phyloP scores from a whole-genome alignment of 306 rosid species.

The Corylus heterophylla region DNA sequence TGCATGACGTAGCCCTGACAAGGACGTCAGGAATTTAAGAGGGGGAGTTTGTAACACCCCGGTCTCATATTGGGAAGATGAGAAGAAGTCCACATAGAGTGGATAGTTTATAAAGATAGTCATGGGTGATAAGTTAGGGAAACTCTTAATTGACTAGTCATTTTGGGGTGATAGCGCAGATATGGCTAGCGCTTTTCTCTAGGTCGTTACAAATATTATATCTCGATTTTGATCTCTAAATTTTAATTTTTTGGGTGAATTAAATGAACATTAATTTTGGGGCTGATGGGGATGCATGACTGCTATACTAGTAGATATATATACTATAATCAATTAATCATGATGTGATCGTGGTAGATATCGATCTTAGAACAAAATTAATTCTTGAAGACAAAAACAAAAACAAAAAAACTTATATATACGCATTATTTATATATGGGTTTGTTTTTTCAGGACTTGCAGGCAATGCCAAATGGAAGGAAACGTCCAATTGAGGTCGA shows the following conservation, averaged over 20 bases:
- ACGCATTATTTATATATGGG: background rate
- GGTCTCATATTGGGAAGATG: no score
- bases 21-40: no score
- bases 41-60: no score
- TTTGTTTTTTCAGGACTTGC: conserved; percentile 22
- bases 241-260: background rate
- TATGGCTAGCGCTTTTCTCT: no score
- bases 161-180: no score
- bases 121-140: no score
- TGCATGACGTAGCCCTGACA: no score
- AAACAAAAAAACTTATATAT: background rate
- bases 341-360: background rate
- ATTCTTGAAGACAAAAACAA: background rate
- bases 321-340: no score
- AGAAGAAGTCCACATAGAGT: no score
- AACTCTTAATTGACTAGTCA: no score
- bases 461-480: conserved; percentile 32
- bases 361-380: background rate
- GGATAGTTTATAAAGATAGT: no score
- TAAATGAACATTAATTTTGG: background rate
- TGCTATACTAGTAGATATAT: background rate
- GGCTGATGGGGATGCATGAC: background rate
- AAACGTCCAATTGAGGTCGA: conserved; percentile 47
- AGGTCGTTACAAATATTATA: no score
- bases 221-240: background rate